Evolutionary conservation across 805 yeast species (phyloP), one percentile per base, ranked within the genome.

Genomic region (Wickerhamiella parazyma): DNA sequence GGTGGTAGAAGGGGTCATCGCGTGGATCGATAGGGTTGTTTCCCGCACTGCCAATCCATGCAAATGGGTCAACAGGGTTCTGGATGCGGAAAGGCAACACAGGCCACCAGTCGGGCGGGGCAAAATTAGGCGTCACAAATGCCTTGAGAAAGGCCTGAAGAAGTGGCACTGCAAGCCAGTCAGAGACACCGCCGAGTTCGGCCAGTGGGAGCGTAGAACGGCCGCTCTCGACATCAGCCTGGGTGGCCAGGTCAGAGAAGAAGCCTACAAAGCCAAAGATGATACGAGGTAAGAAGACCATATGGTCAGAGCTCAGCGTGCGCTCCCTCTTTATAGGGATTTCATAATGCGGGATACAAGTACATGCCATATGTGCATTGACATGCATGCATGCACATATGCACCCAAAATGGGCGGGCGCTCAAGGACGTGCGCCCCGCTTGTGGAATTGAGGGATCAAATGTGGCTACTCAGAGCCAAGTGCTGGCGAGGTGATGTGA

Each of bases 131-230:
- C 5, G 48, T 28, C 6, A 38, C 26, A 29, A 38, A 29, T 8
- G 29, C 20, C 10, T 11, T 47, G 51, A 53, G 46, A 49, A 52
- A 60, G 50, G 52, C 59, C 66, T 53, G 61, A 61, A 51, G 50
- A 37, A 55, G 37, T 52, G 48, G 6, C 19, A 43, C 31, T 37
- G 47, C 10, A 36, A 45, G 5, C 25, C 33, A n/a, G 24, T 21
- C n/a, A 2, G 40, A 37, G 14, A 26, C 9, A 17, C 40, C 40
- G 17, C 40, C 40, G 4, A 37, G 24, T 33, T 37, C 33, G 16
- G 9, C n/a, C 4, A 37, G 40, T 7, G 40, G 40, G 33, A 37
- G 26, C 16, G 22, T 12, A 14, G 24, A 25, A 2, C 40, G 20
- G 16, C 40, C 40, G 11, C 22, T 14, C 26, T 29, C 31, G 24